phyloP scores from a whole-genome alignment of 441 rosid genomes.

The Flueggea neowawraea region DNA sequence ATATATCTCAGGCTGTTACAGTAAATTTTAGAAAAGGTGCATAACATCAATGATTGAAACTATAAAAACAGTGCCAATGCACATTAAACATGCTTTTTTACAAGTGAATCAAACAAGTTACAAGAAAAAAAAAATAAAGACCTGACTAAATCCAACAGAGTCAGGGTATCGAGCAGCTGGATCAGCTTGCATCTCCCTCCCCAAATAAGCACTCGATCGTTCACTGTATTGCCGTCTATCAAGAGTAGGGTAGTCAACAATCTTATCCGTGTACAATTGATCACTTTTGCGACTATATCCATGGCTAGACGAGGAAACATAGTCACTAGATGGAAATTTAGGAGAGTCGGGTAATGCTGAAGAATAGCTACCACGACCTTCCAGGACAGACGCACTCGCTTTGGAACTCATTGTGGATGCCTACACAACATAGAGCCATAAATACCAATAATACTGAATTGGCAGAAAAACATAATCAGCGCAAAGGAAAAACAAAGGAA shows the following conservation, averaged over 20 bases:
- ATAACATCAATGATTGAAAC: not conserved
- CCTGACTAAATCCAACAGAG: slow-evolving; percentile 78
- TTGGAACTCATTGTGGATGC: slow-evolving; percentile 47
- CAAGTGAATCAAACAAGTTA: not conserved
- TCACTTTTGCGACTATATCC: slow-evolving; percentile 77
- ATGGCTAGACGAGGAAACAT: slow-evolving; percentile 64
- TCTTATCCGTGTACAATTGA: slow-evolving; percentile 70
- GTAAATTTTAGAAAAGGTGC: slow-evolving; percentile 10
- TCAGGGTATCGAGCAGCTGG: slow-evolving; percentile 66
- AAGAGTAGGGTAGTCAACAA: slow-evolving; percentile 62
- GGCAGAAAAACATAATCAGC: not conserved
- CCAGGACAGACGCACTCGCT: slow-evolving; percentile 61
- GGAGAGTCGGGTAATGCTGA: slow-evolving; percentile 78
- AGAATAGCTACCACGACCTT: slow-evolving; percentile 64
- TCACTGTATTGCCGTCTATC: slow-evolving; percentile 86
- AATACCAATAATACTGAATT: not conserved
- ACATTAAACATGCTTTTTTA: not conserved
- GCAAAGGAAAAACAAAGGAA: not conserved
- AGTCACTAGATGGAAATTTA: slow-evolving; percentile 68
- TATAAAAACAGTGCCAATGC: not conserved
- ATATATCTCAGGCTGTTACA: slow-evolving; percentile 63
- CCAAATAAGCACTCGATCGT: slow-evolving; percentile 56
- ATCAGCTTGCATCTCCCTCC: slow-evolving; percentile 82
- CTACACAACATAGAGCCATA: slow-evolving; percentile 23
- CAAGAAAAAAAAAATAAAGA: slow-evolving; percentile 17